phyloP scores from a whole-genome alignment of 2,329 filamentous ascomycete species.

The Neodidymelliopsis sp. region DNA sequence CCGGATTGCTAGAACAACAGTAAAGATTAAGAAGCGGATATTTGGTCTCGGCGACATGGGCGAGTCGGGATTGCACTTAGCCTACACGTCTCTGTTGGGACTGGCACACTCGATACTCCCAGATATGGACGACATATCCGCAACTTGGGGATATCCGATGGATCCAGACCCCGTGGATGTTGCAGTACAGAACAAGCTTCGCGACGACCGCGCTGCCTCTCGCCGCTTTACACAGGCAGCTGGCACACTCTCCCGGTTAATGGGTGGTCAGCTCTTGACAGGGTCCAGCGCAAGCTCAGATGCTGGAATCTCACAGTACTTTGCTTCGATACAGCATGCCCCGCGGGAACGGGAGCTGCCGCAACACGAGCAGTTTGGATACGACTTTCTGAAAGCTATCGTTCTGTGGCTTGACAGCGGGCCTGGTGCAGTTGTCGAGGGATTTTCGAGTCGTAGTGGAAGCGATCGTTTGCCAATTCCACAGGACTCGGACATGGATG shows the following conservation, averaged over 20 bases:
- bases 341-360: slow-evolving; percentile 45
- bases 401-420: slow-evolving; percentile 69
- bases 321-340: slow-evolving; percentile 59
- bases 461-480: slow-evolving; percentile 61
- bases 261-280: slow-evolving; percentile 62
- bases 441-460: slow-evolving; percentile 60
- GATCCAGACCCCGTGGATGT: slow-evolving; percentile 63
- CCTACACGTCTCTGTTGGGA: slow-evolving; percentile 50
- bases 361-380: slow-evolving; percentile 62
- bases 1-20: slow-evolving; percentile 62
- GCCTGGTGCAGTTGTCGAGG: slow-evolving; percentile 60
- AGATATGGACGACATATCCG: slow-evolving; percentile 64
- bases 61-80: slow-evolving; percentile 51
- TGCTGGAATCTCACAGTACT: slow-evolving; percentile 52
- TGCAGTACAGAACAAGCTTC: slow-evolving; percentile 62
- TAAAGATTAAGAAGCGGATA: slow-evolving; percentile 63
- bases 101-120: slow-evolving; percentile 55
- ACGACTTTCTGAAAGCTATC: slow-evolving; percentile 70
- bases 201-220: slow-evolving; percentile 62
- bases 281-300: slow-evolving; percentile 43
- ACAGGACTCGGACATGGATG: slow-evolving; percentile 57
- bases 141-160: slow-evolving; percentile 66
- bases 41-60: slow-evolving; percentile 57
- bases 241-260: slow-evolving; percentile 62
- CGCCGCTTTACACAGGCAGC: slow-evolving; percentile 69